These are phyloP conservation scores for Raffaelea arxii DNA, from an alignment of 2,329 filamentous ascomycete species.

Conservation along the genomic window DNA sequence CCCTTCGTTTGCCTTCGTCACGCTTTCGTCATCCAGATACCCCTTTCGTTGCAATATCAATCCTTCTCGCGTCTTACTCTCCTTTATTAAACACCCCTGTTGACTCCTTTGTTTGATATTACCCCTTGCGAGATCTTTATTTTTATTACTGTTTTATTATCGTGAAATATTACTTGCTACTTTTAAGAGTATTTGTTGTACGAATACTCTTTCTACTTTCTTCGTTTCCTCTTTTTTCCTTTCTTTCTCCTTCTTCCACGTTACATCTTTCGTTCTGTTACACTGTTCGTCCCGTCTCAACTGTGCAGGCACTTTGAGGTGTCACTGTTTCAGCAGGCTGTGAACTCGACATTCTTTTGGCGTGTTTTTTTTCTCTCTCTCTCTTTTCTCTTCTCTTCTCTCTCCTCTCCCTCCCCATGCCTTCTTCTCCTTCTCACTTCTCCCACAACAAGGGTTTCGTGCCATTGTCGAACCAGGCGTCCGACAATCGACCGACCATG, in stretches of 20 bases:
- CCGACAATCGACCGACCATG: slow-evolving; percentile 9
- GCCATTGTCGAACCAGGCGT: slow-evolving; percentile 7
- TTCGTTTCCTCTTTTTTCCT: neutral
- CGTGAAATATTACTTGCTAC: no score
- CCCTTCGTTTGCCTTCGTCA: no score
- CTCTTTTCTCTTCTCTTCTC: neutral
- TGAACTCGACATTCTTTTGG: neutral
- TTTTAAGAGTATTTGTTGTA: no score
- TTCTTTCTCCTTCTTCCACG: neutral
- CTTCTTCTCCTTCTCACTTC: slow-evolving; percentile 11
- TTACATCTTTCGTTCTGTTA: neutral
- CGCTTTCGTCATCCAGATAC: no score
- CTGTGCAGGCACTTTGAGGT: no score
- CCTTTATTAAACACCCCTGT: neutral
- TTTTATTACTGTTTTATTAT: no score
- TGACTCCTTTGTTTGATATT: neutral
- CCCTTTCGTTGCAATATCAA: no score
- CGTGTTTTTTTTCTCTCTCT: neutral
- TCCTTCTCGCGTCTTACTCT: neutral
- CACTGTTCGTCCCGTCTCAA: no score
- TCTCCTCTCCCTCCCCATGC: slow-evolving; percentile 3
- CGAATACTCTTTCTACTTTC: no score
- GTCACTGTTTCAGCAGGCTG: no score
- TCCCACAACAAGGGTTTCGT: slow-evolving; percentile 15
- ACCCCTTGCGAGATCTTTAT: no score